Evolutionary conservation across 495 filamentous ascomycete species (phyloP).

Genomic region (Neurospora terricola): DNA sequence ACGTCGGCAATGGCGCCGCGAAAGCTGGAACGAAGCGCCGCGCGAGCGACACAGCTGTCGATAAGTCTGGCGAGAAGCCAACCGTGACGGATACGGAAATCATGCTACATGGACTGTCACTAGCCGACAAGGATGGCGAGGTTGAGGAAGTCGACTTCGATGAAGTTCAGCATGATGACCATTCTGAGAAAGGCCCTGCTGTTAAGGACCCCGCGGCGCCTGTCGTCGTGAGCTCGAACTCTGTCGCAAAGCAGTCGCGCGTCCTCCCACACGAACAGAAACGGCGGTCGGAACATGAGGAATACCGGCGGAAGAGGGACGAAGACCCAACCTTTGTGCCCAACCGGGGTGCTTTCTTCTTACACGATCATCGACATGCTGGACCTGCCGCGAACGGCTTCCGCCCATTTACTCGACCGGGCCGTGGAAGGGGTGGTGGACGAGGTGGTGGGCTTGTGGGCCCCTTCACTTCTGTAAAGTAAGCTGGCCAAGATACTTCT

Average conservation of each 20-base stretch:
- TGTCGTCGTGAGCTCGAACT: slow-evolving; percentile 36
- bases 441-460: slow-evolving; percentile 41
- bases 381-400: slow-evolving; percentile 68
- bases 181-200: neutral
- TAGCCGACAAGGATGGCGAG: slow-evolving; percentile 47
- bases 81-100: slow-evolving; percentile 61
- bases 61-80: slow-evolving; percentile 20
- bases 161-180: slow-evolving; percentile 31
- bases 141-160: slow-evolving; percentile 58
- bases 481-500: slow-evolving; percentile 19
- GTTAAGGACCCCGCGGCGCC: slow-evolving; percentile 26
- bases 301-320: slow-evolving; percentile 77
- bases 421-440: slow-evolving; percentile 27
- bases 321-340: slow-evolving; percentile 91
- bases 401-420: slow-evolving; percentile 54
- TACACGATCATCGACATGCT: slow-evolving; percentile 83
- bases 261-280: slow-evolving; percentile 55
- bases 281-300: slow-evolving; percentile 72
- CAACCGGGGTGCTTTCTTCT: slow-evolving; percentile 90
- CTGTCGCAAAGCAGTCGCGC: slow-evolving; percentile 22
- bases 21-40: slow-evolving; percentile 34
- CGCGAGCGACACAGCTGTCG: slow-evolving; percentile 15
- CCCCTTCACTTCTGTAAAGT: slow-evolving; percentile 50
- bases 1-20: slow-evolving; percentile 27
- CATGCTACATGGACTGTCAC: slow-evolving; percentile 76